phyloP scores from a whole-genome alignment of 768 basidiomycete genomes.

The Pholiota molesta region DNA sequence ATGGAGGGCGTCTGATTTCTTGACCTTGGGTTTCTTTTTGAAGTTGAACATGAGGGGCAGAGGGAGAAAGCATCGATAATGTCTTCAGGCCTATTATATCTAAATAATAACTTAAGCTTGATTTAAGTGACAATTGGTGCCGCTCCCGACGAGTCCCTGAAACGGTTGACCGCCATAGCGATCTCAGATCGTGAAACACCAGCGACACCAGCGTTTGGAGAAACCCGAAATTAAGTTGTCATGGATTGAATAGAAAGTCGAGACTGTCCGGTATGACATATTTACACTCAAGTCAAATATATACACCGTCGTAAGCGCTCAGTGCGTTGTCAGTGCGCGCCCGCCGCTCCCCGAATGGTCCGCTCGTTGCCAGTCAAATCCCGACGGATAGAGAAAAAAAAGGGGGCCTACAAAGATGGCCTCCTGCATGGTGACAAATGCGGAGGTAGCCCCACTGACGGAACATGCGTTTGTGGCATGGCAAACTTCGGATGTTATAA shows the following conservation, averaged over 20 bases:
- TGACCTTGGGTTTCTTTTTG: slow-evolving; percentile 4
- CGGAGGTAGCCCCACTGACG: neutral
- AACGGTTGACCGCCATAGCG: neutral
- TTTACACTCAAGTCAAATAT: neutral
- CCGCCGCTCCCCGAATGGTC: neutral
- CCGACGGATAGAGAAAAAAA: neutral
- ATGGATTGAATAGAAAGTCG: neutral
- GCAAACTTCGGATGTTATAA: neutral
- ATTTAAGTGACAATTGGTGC: neutral
- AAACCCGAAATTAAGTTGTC: slow-evolving; percentile 2
- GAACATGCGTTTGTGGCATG: neutral
- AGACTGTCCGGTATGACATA: slow-evolving; percentile 1
- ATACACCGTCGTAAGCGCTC: neutral
- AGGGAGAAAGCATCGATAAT: neutral
- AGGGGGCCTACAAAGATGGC: neutral
- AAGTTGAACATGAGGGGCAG: neutral
- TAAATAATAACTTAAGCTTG: neutral
- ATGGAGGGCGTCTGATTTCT: slow-evolving; percentile 23
- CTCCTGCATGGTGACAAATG: neutral
- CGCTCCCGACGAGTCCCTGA: slow-evolving; percentile 1
- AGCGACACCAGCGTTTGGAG: neutral
- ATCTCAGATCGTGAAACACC: neutral
- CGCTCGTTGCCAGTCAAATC: neutral
- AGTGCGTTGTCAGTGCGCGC: too few relatives aligned
- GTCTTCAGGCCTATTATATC: neutral